Evolutionary conservation across 2,329 filamentous ascomycete genomes (phyloP).

Genomic region (Phaeosphaeriaceae sp.): DNA sequence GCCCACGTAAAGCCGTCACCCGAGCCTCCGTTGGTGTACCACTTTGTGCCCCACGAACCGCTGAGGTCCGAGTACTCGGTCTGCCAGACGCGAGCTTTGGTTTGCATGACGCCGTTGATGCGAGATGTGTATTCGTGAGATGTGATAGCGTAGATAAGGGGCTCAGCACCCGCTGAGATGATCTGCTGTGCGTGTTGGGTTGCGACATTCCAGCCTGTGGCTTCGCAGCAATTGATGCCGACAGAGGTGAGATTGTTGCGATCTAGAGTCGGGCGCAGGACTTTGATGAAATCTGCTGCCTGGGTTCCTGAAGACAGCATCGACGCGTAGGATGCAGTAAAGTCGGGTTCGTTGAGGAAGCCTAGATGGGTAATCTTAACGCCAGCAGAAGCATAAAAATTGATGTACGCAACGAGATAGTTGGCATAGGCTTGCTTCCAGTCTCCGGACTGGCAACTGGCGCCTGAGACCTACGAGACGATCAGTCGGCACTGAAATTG

Average conservation of each 20-base stretch:
- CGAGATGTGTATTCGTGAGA: conserved; percentile 53
- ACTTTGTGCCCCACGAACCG: conserved; percentile 49
- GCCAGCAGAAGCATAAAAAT: conserved; percentile 51
- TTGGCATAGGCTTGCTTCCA: conserved; percentile 60
- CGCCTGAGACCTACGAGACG: conserved; percentile 23
- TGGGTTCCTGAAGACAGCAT: conserved; percentile 57
- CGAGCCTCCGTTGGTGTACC: conserved; percentile 56
- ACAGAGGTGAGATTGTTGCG: conserved; percentile 44
- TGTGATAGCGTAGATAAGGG: conserved; percentile 51
- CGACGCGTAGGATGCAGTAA: conserved; percentile 51
- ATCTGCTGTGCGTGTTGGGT: conserved; percentile 48
- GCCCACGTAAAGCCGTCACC: conserved; percentile 65
- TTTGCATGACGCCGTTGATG: conserved; percentile 51
- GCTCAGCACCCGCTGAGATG: conserved; percentile 47
- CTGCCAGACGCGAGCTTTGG: conserved; percentile 57
- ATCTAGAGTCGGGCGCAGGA: conserved; percentile 53
- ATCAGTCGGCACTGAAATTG: not conserved
- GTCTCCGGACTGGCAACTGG: conserved; percentile 50
- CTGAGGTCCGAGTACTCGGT: conserved; percentile 60
- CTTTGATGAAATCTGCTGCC: conserved; percentile 60
- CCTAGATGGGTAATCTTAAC: conserved; percentile 52
- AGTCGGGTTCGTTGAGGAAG: conserved; percentile 57
- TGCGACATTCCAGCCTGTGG: conserved; percentile 52
- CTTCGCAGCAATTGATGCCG: conserved; percentile 55
- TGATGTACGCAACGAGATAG: conserved; percentile 57